Evolutionary conservation across 2,329 filamentous ascomycete genomes (phyloP), one percentile per base, ranked within the genome.

Genomic region (Diaporthe sp.): DNA sequence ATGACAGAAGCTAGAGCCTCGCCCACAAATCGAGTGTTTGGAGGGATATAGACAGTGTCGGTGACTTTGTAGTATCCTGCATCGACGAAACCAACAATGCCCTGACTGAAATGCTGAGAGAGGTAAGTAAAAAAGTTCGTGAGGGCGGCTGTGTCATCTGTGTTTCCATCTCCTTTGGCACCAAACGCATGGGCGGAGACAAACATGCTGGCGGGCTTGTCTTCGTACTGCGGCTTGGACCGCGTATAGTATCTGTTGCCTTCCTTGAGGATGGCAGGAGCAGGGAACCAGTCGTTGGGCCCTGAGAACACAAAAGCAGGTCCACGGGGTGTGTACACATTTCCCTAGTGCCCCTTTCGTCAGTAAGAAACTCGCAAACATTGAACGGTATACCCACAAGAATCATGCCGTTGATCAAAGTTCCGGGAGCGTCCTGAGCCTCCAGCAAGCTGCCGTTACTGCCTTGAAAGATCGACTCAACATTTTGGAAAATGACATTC

Each of bases 211-310:
- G 87, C 85, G 31, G 89, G 82, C 19, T 88, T 80, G 53, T 85
- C 83, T 77, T 90, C 88, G 80, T 94, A 94, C 78, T 93, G 90
- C 12, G 93, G 93, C 86, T 93, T 93, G 77, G 91, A 90, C 31
- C 79, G 77, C 71, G 79, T 79, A 61, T 80, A 82, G 74, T 94
- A 91, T 34, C 87, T 84, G 22, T 82, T 82, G 13, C 25, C 37
- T 53, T 88, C 86, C 15, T 94, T 86, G 3, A 96, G 90, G 7
- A 82, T 82, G n/a, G 84, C 80, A 44, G 90, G 91, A 81, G 89
- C 92, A 71, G 77, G 79, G 83, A 80, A 82, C 85, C 87, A 78
- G 79, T 85, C 80, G 75, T 86, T 76, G 83, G 85, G 79, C 79
- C 80, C 82, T 49, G 87, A 88, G 77, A 92, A 89, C 49, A 90